phyloP scores from a whole-genome alignment of 306 rosid species.

The Inga laurina region DNA sequence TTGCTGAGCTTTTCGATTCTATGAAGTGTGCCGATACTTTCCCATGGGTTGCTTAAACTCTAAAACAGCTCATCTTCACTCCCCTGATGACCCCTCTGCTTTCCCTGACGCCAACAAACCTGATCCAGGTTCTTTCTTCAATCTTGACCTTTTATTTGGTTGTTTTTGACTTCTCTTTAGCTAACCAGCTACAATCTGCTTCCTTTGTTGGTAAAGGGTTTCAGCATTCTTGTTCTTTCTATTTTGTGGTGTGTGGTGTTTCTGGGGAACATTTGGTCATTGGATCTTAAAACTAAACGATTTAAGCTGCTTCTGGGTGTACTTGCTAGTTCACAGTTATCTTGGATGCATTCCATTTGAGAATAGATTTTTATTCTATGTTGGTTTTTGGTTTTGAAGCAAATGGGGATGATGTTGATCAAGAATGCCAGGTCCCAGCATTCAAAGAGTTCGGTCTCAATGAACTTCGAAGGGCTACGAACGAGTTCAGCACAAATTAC shows the following conservation, averaged over 20 bases:
- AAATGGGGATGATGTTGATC: conserved; percentile 50
- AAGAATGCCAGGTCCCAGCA: conserved; percentile 49
- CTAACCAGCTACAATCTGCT: background rate
- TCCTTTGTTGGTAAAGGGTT: background rate
- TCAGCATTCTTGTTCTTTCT: background rate
- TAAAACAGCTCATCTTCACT: conserved; percentile 64
- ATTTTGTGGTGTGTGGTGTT: background rate
- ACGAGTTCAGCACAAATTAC: conserved; percentile 61
- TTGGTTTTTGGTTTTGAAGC: conserved; percentile 35
- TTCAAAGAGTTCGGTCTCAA: conserved; percentile 59
- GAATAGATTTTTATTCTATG: conserved; percentile 6
- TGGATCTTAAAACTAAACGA: conserved; percentile 10
- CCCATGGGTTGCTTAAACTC: conserved; percentile 73
- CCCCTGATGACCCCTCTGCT: conserved; percentile 55
- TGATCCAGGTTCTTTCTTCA: conserved; percentile 57
- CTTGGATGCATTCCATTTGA: background rate
- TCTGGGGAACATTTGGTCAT: background rate
- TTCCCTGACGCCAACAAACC: conserved; percentile 53
- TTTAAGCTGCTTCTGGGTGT: conserved; percentile 7
- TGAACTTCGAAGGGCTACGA: conserved; percentile 74
- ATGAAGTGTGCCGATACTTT: background rate
- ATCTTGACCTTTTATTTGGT: background rate
- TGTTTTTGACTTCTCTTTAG: background rate
- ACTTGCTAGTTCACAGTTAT: background rate
- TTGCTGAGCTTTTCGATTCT: background rate